Evolutionary conservation across 768 basidiomycete species (phyloP).

Genomic region (Panaeolus cyanescens): DNA sequence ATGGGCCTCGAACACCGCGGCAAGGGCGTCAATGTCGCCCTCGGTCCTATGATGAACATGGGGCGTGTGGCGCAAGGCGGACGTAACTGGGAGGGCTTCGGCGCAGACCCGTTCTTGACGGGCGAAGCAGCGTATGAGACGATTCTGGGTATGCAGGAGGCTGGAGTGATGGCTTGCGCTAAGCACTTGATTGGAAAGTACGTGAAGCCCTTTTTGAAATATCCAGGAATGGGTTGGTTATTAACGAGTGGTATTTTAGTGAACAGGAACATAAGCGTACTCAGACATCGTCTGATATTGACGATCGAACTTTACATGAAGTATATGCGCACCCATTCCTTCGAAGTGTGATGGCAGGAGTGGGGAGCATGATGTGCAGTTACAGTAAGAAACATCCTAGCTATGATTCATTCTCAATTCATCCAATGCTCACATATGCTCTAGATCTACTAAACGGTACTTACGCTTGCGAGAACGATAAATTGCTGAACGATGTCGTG

Average conservation of each 20-base stretch:
- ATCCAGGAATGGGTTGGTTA: too few species aligned
- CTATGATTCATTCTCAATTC: background rate
- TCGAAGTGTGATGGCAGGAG: slow-evolving; percentile 73
- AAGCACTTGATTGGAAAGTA: slow-evolving; percentile 84
- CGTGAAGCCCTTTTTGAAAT: too few species aligned
- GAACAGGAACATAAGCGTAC: slow-evolving; percentile 71
- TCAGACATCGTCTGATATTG: slow-evolving; percentile 62
- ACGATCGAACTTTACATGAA: slow-evolving; percentile 80
- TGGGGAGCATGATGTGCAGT: slow-evolving; percentile 74
- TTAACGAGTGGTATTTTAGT: slow-evolving; percentile 31
- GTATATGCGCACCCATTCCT: slow-evolving; percentile 73
- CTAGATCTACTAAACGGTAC: slow-evolving; percentile 68
- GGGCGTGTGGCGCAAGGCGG: slow-evolving; percentile 78
- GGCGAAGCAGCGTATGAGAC: slow-evolving; percentile 83
- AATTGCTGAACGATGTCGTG: slow-evolving; percentile 70
- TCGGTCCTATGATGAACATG: slow-evolving; percentile 88
- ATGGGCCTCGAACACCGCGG: slow-evolving; percentile 84
- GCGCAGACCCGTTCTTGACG: slow-evolving; percentile 84
- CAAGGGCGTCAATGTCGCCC: slow-evolving; percentile 82
- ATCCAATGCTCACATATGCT: background rate
- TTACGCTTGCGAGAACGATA: slow-evolving; percentile 76
- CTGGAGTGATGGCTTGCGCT: slow-evolving; percentile 84
- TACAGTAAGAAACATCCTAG: slow-evolving; percentile 56
- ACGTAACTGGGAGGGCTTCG: slow-evolving; percentile 95
- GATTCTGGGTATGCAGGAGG: slow-evolving; percentile 75